phyloP scores from a whole-genome alignment of 2,329 filamentous ascomycete species.

The Emergomyces africanus region DNA sequence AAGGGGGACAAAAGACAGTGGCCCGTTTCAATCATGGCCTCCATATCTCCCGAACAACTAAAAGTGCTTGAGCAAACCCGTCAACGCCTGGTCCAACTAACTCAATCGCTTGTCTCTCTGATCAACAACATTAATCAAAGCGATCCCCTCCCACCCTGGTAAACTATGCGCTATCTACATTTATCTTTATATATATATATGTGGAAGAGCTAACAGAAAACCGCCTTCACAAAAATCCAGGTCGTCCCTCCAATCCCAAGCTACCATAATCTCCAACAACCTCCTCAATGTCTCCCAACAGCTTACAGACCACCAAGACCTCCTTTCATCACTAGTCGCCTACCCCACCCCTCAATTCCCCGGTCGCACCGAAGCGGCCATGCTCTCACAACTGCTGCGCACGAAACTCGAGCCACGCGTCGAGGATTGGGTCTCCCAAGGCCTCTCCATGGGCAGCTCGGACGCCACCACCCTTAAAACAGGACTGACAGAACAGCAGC shows the following conservation, averaged over 20 bases:
- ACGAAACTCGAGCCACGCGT: slow-evolving; percentile 74
- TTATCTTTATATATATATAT: neutral
- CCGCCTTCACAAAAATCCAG: slow-evolving; percentile 28
- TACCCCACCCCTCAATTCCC: slow-evolving; percentile 67
- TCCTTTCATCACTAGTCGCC: slow-evolving; percentile 57
- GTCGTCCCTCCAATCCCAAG: slow-evolving; percentile 58
- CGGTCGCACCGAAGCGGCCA: slow-evolving; percentile 46
- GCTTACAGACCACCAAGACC: slow-evolving; percentile 50
- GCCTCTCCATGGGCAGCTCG: slow-evolving; percentile 34
- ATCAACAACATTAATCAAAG: slow-evolving; percentile 47
- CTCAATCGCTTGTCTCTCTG: slow-evolving; percentile 54
- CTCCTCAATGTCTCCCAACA: slow-evolving; percentile 54
- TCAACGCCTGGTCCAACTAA: slow-evolving; percentile 54
- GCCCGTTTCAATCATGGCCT: slow-evolving; percentile 19
- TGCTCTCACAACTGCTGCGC: slow-evolving; percentile 58
- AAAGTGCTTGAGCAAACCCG: slow-evolving; percentile 60
- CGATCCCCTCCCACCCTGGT: slow-evolving; percentile 57
- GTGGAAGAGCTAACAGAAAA: neutral
- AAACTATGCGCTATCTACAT: slow-evolving; percentile 14
- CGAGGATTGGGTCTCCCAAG: slow-evolving; percentile 58
- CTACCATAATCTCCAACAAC: slow-evolving; percentile 58
- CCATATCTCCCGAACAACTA: slow-evolving; percentile 29
- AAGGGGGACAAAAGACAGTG: neutral
- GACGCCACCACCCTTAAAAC: slow-evolving; percentile 2
- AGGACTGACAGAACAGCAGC: slow-evolving; percentile 33